phyloP scores from a whole-genome alignment of 2,329 filamentous ascomycete species.

The Cladobotryum mycophilum region DNA sequence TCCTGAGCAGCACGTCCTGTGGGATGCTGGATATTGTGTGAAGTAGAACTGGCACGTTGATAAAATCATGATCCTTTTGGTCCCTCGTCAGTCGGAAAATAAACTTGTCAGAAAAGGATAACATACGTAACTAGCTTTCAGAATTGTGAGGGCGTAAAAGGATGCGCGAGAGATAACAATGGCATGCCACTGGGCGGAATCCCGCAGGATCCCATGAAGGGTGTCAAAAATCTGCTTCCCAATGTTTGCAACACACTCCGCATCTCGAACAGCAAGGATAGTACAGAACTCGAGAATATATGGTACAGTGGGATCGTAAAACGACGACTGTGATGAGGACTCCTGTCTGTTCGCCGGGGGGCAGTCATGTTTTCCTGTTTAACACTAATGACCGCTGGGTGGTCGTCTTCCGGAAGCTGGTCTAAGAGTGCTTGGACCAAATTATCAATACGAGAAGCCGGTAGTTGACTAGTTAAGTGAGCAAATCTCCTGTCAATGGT shows the following conservation, averaged over 20 bases:
- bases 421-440: slow-evolving; percentile 65
- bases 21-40: slow-evolving; percentile 87
- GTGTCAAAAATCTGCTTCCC: slow-evolving; percentile 76
- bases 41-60: slow-evolving; percentile 84
- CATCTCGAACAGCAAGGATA: slow-evolving; percentile 68
- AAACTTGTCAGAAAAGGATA: not conserved
- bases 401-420: slow-evolving; percentile 77
- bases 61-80: slow-evolving; percentile 73
- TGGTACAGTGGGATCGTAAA: slow-evolving; percentile 79
- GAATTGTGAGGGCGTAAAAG: slow-evolving; percentile 77
- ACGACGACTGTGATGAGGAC: slow-evolving; percentile 36
- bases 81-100: slow-evolving; percentile 16
- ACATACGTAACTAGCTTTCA: slow-evolving; percentile 80
- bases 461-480: slow-evolving; percentile 29
- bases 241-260: slow-evolving; percentile 62
- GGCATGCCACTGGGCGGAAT: slow-evolving; percentile 71
- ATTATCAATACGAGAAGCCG: slow-evolving; percentile 23
- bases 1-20: slow-evolving; percentile 67
- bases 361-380: slow-evolving; percentile 73
- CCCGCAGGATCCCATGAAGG: slow-evolving; percentile 74
- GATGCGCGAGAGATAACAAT: slow-evolving; percentile 78
- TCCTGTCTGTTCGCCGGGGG: slow-evolving; percentile 48
- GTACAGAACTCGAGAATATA: slow-evolving; percentile 92
- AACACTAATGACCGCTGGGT: slow-evolving; percentile 74
- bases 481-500: not conserved